Percentiles rank a stretch among this genome's conserved stretches.
Evolutionary conservation across 75 land plant species (phyloP).

Genomic region (Pinus taeda): DNA sequence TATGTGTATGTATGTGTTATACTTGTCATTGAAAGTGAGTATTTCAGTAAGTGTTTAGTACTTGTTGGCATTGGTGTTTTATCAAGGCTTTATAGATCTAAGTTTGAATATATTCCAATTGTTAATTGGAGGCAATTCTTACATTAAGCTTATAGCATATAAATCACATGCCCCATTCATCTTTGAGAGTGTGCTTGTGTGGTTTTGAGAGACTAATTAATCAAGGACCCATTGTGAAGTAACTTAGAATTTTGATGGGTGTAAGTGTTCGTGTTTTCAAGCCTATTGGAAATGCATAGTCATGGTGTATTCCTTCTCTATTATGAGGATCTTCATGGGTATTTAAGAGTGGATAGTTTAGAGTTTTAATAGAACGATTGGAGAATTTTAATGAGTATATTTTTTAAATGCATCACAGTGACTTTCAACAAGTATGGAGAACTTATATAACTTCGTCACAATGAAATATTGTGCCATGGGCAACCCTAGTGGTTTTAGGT

Average conservation of each 20-base stretch:
- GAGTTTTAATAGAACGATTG: constrained; percentile 1
- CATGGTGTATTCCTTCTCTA: no score
- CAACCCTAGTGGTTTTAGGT: constrained; percentile 54
- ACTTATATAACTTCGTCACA: constrained; percentile 41
- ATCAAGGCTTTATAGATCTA: background rate
- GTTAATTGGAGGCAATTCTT: background rate
- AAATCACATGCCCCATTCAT: background rate
- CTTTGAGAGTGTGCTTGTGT: background rate
- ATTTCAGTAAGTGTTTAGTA: background rate
- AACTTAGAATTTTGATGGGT: background rate
- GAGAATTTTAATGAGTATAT: constrained; percentile 5
- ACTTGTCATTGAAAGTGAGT: background rate
- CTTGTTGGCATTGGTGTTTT: background rate
- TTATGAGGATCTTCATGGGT: no score
- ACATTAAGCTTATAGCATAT: background rate
- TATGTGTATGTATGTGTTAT: background rate
- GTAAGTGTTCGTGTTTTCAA: background rate
- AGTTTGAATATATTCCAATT: background rate
- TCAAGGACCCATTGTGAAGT: no score
- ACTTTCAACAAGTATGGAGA: constrained; percentile 48
- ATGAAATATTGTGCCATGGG: constrained; percentile 45
- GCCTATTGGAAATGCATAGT: no score
- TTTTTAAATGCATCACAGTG: constrained; percentile 21
- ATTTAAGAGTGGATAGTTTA: background rate
- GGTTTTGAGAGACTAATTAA: background rate